A percentile compares a stretch with the other conserved stretches of the same genome.
phyloP scores from a whole-genome alignment of 371 early-diverging fungal species.

The Circinella umbellata region DNA sequence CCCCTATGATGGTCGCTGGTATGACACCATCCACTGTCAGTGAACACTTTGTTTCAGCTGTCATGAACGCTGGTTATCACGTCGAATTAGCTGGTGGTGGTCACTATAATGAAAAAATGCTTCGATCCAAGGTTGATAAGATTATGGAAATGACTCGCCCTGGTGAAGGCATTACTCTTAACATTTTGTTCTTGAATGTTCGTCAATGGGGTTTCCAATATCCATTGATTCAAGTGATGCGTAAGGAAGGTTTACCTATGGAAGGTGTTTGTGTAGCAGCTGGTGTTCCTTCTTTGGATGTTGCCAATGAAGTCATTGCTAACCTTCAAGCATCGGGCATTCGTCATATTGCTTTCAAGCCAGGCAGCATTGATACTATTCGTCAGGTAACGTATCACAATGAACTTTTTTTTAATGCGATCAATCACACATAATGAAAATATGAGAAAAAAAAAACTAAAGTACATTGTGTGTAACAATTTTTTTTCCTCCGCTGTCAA shows the following conservation, averaged over 20 bases:
- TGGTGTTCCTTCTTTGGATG: constrained; percentile 92
- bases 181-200: constrained; percentile 92
- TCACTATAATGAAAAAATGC: constrained; percentile 85
- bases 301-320: constrained; percentile 85
- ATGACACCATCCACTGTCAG: constrained; percentile 90
- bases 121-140: constrained; percentile 81
- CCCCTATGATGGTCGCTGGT: constrained; percentile 92
- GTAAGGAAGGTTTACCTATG: constrained; percentile 92
- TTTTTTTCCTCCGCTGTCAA: neutral
- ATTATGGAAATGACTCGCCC: constrained; percentile 80
- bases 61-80: constrained; percentile 94
- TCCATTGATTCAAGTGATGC: constrained; percentile 87
- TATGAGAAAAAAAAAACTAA: too few species aligned
- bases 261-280: constrained; percentile 91
- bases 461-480: constrained; percentile 9
- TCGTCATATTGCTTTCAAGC: constrained; percentile 92
- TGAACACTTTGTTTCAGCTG: constrained; percentile 81
- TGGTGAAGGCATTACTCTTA: constrained; percentile 91
- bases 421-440: neutral
- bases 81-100: constrained; percentile 96
- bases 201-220: constrained; percentile 97
- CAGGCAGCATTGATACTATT: constrained; percentile 86
- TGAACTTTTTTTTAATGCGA: too few species aligned
- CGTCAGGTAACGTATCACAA: constrained; percentile 55
- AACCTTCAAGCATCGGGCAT: constrained; percentile 84